Conservation (phyloP, 1,284 basidiomycete species). For the Ceratobasidium sp. region DNA sequence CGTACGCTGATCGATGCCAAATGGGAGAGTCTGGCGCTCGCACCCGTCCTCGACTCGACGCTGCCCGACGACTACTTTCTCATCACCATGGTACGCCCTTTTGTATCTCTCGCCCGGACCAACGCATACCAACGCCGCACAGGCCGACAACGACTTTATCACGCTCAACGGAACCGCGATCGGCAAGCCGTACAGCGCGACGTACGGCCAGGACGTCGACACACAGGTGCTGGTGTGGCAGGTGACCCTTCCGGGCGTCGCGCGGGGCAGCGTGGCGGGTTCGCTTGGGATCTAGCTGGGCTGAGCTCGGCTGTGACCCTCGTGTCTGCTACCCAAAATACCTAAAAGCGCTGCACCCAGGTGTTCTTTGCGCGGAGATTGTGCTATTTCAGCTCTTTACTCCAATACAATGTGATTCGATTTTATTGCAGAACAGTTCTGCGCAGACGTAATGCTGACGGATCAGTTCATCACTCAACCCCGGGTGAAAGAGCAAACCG, state of each 20-base stretch:
- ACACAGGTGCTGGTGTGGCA: constrained; percentile 75
- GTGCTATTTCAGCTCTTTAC: neutral
- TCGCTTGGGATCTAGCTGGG: constrained; percentile 49
- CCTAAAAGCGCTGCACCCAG: neutral
- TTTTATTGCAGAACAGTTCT: neutral
- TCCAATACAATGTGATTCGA: neutral
- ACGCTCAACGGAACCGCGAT: constrained; percentile 67
- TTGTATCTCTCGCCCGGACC: constrained; percentile 8
- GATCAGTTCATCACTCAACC: neutral
- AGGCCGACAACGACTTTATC: constrained; percentile 74
- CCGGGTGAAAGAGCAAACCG: neutral
- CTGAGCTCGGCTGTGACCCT: neutral
- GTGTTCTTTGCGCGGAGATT: neutral
- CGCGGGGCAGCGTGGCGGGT: constrained; percentile 49
- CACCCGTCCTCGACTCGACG: constrained; percentile 62
- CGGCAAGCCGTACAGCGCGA: constrained; percentile 64
- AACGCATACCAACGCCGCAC: neutral
- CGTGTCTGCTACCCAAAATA: neutral
- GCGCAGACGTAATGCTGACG: constrained; percentile 15
- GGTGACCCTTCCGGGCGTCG: constrained; percentile 65
- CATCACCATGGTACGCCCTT: constrained; percentile 62
- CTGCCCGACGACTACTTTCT: constrained; percentile 75
- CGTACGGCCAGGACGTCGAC: constrained; percentile 63
- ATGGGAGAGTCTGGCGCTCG: constrained; percentile 74
- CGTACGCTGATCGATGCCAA: constrained; percentile 70